phyloP scores from a whole-genome alignment of 2,329 filamentous ascomycete species.

The Penicillium vulpinum region DNA sequence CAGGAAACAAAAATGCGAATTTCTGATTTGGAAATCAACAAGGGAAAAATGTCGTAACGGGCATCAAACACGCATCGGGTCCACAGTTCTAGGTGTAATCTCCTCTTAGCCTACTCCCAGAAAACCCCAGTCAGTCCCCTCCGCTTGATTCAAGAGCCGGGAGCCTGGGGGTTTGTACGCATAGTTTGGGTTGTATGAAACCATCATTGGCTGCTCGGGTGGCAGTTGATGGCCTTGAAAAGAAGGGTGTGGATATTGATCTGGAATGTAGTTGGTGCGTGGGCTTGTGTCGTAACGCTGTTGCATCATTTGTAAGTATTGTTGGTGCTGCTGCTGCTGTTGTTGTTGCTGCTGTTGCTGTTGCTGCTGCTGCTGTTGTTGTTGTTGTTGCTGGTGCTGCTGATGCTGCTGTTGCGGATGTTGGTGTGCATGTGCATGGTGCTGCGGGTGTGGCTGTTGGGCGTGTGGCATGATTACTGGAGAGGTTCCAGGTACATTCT shows the following conservation, averaged over 20 bases:
- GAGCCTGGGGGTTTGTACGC: slow-evolving; percentile 34
- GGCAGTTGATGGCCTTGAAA: slow-evolving; percentile 32
- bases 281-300: slow-evolving; percentile 34
- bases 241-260: slow-evolving; percentile 33
- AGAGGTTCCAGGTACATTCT: slow-evolving; percentile 32
- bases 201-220: slow-evolving; percentile 34
- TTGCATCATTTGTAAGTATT: slow-evolving; percentile 34
- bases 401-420: slow-evolving; percentile 29
- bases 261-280: slow-evolving; percentile 33
- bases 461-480: slow-evolving; percentile 31
- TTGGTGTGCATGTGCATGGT: slow-evolving; percentile 26
- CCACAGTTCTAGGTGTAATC: slow-evolving; percentile 17
- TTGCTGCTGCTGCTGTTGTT: slow-evolving; percentile 31
- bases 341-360: slow-evolving; percentile 36
- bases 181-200: slow-evolving; percentile 35
- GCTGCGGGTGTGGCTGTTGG: slow-evolving; percentile 28
- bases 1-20: slow-evolving; percentile 11
- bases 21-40: background rate
- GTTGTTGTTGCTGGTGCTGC: too few species aligned
- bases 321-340: slow-evolving; percentile 15
- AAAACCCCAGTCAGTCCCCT: slow-evolving; percentile 44
- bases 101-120: slow-evolving; percentile 38
- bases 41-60: slow-evolving; percentile 23
- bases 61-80: slow-evolving; percentile 21
- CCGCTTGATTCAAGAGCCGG: slow-evolving; percentile 39